These are phyloP conservation scores for Zoysia pacifica DNA, from an alignment of 176 grass and related monocot species.

Conservation along the genomic window DNA sequence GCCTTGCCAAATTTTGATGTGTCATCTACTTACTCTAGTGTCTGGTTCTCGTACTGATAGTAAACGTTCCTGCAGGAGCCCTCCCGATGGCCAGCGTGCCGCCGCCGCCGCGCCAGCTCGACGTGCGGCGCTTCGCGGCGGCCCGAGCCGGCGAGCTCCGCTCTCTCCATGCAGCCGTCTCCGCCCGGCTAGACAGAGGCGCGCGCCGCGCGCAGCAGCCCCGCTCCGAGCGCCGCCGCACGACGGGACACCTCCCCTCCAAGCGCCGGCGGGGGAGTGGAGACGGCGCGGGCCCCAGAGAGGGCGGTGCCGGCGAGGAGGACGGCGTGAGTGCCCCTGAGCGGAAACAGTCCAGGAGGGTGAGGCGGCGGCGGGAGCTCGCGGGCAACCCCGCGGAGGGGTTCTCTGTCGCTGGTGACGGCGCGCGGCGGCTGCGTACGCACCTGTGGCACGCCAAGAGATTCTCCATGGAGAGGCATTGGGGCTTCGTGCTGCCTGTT, in stretches of 20 bases:
- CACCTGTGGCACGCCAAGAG: constrained; percentile 93
- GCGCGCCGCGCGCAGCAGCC: constrained; percentile 44
- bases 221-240: constrained; percentile 68
- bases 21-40: too few relatives aligned
- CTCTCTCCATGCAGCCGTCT: constrained; percentile 60
- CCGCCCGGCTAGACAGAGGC: constrained; percentile 32
- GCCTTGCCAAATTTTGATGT: too few relatives aligned
- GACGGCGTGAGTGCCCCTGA: neutral
- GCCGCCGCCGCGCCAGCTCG: constrained; percentile 55
- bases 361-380: constrained; percentile 69
- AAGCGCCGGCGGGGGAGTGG: constrained; percentile 42
- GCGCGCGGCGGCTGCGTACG: constrained; percentile 66
- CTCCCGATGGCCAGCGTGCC: constrained; percentile 39
- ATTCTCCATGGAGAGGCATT: constrained; percentile 70
- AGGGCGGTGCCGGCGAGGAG: neutral
- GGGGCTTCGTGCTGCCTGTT: constrained; percentile 75
- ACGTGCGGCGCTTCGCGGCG: constrained; percentile 66
- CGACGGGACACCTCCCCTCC: constrained; percentile 60
- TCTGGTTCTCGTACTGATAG: too few relatives aligned
- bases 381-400: constrained; percentile 56
- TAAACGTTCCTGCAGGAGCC: neutral
- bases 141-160: constrained; percentile 56
- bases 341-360: constrained; percentile 46
- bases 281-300: neutral
- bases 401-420: constrained; percentile 61